phyloP scores from a whole-genome alignment of 176 grass and related monocot genomes.

The Tillandsia leiboldiana region DNA sequence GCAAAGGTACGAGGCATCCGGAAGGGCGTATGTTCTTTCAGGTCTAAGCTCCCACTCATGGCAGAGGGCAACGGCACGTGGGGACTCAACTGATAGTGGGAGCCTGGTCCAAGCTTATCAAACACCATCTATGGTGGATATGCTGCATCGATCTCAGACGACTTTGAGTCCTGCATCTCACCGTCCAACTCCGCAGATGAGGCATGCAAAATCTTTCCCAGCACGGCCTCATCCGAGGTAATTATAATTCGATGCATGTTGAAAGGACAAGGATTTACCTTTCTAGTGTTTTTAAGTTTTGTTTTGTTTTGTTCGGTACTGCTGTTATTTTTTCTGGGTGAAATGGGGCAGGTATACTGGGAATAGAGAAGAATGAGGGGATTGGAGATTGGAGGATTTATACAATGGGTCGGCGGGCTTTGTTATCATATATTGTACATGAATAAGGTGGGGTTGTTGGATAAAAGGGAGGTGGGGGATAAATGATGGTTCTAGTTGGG shows the following conservation, averaged over 20 bases:
- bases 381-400: background rate
- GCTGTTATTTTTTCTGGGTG: constrained; percentile 18
- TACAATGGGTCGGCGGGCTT: constrained; percentile 41
- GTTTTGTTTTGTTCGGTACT: background rate
- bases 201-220: constrained; percentile 66
- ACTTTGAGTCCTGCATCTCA: constrained; percentile 35
- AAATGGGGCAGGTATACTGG: constrained; percentile 16
- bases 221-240: constrained; percentile 58
- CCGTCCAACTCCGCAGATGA: constrained; percentile 34
- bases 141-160: constrained; percentile 76
- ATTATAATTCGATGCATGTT: background rate
- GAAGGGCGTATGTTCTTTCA: constrained; percentile 70
- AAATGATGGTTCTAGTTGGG: constrained; percentile 18
- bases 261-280: background rate
- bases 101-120: constrained; percentile 72
- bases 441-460: constrained; percentile 28
- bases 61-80: constrained; percentile 67
- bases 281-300: background rate
- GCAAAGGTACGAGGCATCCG: constrained; percentile 59
- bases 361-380: constrained; percentile 2
- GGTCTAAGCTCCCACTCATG: constrained; percentile 86
- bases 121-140: constrained; percentile 76
- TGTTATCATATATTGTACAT: constrained; percentile 51
- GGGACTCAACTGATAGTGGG: constrained; percentile 51
- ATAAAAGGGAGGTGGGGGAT: constrained; percentile 29